Evolutionary conservation across 495 filamentous ascomycete genomes (phyloP), one percentile per base, ranked within the genome.

Genomic region (Penicillium diatomitis): DNA sequence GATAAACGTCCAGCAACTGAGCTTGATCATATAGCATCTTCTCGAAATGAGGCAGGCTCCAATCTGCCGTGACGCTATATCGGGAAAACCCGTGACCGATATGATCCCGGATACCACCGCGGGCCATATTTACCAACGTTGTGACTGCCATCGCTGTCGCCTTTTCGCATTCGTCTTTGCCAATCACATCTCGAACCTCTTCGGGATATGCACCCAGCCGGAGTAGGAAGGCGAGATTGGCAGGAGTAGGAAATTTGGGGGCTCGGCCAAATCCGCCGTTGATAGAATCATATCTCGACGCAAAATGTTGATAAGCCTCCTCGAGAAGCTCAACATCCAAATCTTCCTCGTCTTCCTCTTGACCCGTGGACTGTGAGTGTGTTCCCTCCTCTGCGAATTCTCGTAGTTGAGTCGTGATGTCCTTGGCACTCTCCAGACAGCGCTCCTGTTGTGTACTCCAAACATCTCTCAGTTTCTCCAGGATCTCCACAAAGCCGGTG

Each of bases 1-100:
- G 74, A 60, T 94, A 98, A 27, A 88, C 78, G 51, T 86, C 78
- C 9, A 98, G 67, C 8, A 98, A 78, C 52, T 96, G 85, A 6
- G 86, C 88, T 55, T 98, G 91, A 60, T 97, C 94, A 48, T 91
- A 90, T 3, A 96, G 79, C 88, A 98, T 95, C 75, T 98, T 98
- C 68, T 98, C 92, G 59, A 98, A 98, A 59, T 95, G 90, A 28
- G 92, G 92, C 37, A 98, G 66, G 47, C 79, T 83, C 92, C 92
- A 98, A 64, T 96, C 85, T 29, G 77, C 69, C 5, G 92, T 97
- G 5, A 95, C 84, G 35, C 88, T 94, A 55, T 95, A 95, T 41
- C 92, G 76, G 42, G 89, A 81, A 60, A 97, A 95, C 4, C 92
- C 92, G 58, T 85, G 80, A 3, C 92, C 94, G 50, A 97, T 82